Percentiles rank a stretch among this genome's conserved stretches.
These are phyloP conservation scores for Colletotrichum shisoi DNA, from an alignment of 2,329 filamentous ascomycete genomes.

Conservation along the genomic window DNA sequence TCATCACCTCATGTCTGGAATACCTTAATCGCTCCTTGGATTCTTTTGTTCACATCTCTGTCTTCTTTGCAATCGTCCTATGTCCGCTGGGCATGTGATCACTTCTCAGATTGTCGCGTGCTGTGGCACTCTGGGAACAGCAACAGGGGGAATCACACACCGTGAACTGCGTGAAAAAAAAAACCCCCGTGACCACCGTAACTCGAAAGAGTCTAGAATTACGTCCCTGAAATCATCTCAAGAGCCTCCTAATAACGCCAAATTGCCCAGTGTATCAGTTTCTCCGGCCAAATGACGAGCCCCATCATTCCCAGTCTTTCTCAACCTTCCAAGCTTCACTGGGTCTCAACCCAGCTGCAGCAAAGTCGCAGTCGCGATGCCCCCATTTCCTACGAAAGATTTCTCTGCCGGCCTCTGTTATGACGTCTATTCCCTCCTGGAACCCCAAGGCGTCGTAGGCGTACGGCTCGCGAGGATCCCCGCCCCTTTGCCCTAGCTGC, in stretches of 20 bases:
- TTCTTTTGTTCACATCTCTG: too few species aligned
- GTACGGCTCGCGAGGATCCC: slow-evolving; percentile 59
- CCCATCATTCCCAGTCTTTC: slow-evolving; percentile 49
- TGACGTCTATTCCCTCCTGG: slow-evolving; percentile 53
- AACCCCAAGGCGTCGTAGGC: slow-evolving; percentile 59
- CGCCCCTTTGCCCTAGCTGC: slow-evolving; percentile 62
- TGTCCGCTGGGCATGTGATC: accelerated
- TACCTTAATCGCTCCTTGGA: too few species aligned
- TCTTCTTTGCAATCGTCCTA: too few species aligned
- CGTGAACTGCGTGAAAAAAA: too few species aligned
- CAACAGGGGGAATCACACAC: too few species aligned
- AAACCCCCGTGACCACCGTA: too few species aligned
- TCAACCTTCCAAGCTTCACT: slow-evolving; percentile 59
- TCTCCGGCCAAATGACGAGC: not conserved
- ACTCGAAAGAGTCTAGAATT: too few species aligned
- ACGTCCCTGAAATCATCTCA: not conserved
- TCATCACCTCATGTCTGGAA: too few species aligned
- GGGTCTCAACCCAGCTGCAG: slow-evolving; percentile 48
- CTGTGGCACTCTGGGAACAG: too few species aligned
- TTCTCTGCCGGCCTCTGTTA: slow-evolving; percentile 56
- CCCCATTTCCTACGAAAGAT: slow-evolving; percentile 57
- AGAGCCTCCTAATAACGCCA: not conserved
- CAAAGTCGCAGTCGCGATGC: slow-evolving; percentile 54
- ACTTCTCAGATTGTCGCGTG: too few species aligned
- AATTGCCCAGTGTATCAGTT: not conserved